Percentiles rank a stretch among this genome's conserved stretches.
Evolutionary conservation across 345 rosid species (phyloP).

Genomic region (Moricandia moricandioides): DNA sequence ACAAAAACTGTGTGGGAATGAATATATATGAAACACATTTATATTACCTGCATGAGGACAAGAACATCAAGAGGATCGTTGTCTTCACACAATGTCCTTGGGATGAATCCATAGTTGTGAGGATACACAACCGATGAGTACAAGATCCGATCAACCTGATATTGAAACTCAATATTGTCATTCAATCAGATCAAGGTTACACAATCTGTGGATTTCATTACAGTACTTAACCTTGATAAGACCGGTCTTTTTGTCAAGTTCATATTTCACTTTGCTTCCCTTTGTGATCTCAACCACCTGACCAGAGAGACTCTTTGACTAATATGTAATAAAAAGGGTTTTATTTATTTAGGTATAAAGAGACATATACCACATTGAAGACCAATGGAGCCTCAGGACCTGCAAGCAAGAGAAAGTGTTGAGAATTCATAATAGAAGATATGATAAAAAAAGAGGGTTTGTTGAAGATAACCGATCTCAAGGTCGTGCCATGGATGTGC

Average conservation of each 20-base stretch:
- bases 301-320: not conserved
- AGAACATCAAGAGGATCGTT: slow-evolving; percentile 94
- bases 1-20: too few relatives aligned
- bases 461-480: slow-evolving; percentile 69
- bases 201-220: not conserved
- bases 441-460: not conserved
- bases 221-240: slow-evolving; percentile 78
- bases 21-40: too few relatives aligned
- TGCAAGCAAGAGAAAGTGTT: slow-evolving; percentile 26
- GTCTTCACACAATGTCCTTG: slow-evolving; percentile 91
- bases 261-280: slow-evolving; percentile 97
- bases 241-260: slow-evolving; percentile 97
- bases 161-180: not conserved
- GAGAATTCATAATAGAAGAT: not conserved
- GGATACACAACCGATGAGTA: slow-evolving; percentile 97
- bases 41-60: slow-evolving; percentile 96
- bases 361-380: slow-evolving; percentile 66
- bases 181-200: not conserved
- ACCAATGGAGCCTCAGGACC: slow-evolving; percentile 86
- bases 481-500: slow-evolving; percentile 99
- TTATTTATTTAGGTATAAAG: not conserved
- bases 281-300: slow-evolving; percentile 97
- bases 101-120: slow-evolving; percentile 95
- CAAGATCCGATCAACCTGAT: slow-evolving; percentile 76
- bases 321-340: not conserved